Evolutionary conservation across 208 protist genomes (phyloP).

Genomic region (Acanthamoeba castellanii): DNA sequence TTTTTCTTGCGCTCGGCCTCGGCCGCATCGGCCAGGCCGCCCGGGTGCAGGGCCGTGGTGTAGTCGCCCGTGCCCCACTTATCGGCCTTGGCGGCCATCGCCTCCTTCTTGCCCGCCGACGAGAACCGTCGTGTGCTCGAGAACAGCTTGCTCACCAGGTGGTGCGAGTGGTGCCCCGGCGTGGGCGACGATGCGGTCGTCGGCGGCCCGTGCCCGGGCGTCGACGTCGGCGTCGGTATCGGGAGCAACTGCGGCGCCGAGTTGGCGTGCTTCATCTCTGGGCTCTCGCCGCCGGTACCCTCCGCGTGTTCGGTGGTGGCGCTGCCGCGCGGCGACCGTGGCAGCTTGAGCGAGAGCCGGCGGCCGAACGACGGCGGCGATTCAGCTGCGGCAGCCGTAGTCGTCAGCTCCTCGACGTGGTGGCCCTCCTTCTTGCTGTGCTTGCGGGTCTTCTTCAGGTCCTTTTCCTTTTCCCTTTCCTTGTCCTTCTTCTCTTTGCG

Average conservation of each 20-base stretch:
- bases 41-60: not conserved
- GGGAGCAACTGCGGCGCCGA: not conserved
- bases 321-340: not conserved
- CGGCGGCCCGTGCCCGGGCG: not conserved
- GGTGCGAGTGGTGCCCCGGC: not conserved
- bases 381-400: not conserved
- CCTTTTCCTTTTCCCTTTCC: slow-evolving; percentile 2
- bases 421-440: not conserved
- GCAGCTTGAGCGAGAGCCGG: slow-evolving; percentile 44
- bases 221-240: not conserved
- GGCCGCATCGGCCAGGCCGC: not conserved
- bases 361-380: not conserved
- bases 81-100: not conserved
- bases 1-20: slow-evolving; percentile 1
- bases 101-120: not conserved
- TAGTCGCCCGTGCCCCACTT: not conserved
- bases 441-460: not conserved
- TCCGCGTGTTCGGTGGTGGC: not conserved
- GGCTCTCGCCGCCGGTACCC: not conserved
- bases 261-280: not conserved
- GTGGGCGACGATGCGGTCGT: not conserved
- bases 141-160: slow-evolving; percentile 55
- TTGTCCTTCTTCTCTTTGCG: slow-evolving; percentile 60
- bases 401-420: not conserved
- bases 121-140: slow-evolving; percentile 35